Conservation (phyloP, 306 rosid genomes). For the Medicago ruthenica region DNA sequence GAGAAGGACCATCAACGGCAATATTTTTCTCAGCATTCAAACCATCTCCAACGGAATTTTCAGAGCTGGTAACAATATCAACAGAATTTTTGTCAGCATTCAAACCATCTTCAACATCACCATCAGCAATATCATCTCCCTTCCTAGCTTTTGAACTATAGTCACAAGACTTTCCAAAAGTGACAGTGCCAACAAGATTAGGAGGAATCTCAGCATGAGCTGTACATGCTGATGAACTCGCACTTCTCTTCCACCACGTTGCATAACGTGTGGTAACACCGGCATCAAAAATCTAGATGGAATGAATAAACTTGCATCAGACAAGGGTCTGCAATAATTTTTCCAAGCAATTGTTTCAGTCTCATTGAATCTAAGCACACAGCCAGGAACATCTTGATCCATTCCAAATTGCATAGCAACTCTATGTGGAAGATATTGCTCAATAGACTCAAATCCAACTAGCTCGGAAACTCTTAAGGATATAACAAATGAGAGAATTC, state of each 20-base stretch:
- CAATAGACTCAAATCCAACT: neutral
- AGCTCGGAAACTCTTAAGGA: neutral
- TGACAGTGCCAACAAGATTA: neutral
- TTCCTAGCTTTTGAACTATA: neutral
- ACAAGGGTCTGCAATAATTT: no score
- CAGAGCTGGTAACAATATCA: no score
- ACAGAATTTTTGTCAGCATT: no score
- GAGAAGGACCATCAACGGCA: no score
- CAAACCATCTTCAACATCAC: no score
- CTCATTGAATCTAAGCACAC: neutral
- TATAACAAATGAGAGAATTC: neutral
- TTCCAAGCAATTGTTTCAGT: neutral
- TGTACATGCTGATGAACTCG: neutral
- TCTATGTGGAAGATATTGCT: neutral
- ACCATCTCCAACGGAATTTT: no score
- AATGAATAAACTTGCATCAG: no score
- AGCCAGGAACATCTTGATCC: neutral
- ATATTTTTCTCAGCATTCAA: no score
- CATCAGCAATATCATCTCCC: no score
- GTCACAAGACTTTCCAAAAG: slow-evolving; percentile 16
- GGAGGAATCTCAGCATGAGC: neutral
- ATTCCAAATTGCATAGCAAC: neutral
- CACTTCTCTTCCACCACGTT: neutral
- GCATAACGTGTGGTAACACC: neutral
- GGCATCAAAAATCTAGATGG: neutral